Evolutionary conservation across 768 basidiomycete species (phyloP).

Genomic region (Mycena galopus): DNA sequence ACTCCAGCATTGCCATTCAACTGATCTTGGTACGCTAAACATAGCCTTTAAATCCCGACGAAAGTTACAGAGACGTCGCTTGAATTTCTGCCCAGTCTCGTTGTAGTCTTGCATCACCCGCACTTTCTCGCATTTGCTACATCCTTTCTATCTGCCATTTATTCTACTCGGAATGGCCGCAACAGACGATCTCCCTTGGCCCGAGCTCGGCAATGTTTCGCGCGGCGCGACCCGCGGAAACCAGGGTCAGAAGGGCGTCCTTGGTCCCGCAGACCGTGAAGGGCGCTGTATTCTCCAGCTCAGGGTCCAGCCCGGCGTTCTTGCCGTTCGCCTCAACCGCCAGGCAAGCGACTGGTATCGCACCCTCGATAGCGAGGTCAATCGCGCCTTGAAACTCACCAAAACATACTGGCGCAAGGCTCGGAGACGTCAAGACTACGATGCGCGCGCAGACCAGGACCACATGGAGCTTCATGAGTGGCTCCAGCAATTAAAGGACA

Average conservation of each 20-base stretch:
- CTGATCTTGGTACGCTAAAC: constrained; percentile 5
- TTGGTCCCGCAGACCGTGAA: constrained; percentile 78
- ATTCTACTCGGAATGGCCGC: constrained; percentile 56
- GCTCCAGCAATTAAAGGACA: constrained; percentile 90
- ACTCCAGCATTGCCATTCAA: constrained; percentile 23
- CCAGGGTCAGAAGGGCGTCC: constrained; percentile 87
- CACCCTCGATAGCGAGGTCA: constrained; percentile 82
- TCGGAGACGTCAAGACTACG: constrained; percentile 86
- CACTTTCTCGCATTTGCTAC: background rate
- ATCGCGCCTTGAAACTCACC: constrained; percentile 83
- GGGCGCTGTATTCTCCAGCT: constrained; percentile 85
- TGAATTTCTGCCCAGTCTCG: constrained; percentile 26
- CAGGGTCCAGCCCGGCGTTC: constrained; percentile 86
- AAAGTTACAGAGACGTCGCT: constrained; percentile 9
- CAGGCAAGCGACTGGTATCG: constrained; percentile 89
- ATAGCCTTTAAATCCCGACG: constrained; percentile 35
- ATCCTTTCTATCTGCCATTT: constrained; percentile 42
- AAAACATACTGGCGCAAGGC: constrained; percentile 91
- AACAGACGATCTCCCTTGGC: constrained; percentile 87
- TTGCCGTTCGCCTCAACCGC: constrained; percentile 79
- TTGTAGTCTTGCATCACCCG: constrained; percentile 10
- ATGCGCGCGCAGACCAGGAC: constrained; percentile 87
- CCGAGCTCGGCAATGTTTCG: constrained; percentile 87
- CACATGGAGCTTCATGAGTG: constrained; percentile 92
- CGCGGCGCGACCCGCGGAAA: constrained; percentile 87